Base-by-base conservation (phyloP, 768 basidiomycete species). In the Suillus cothurnatus region DNA sequence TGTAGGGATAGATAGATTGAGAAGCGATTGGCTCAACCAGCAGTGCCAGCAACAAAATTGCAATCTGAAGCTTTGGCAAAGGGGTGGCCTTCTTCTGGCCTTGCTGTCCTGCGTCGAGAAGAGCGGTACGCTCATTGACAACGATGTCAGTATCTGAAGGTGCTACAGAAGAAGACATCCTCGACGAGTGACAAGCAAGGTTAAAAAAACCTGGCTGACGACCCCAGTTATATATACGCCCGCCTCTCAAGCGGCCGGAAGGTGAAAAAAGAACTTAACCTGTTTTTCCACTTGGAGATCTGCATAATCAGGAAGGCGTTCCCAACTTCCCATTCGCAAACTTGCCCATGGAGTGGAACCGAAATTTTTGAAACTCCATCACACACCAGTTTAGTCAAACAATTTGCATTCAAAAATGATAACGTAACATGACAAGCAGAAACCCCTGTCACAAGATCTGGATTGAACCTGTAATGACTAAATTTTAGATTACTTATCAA, bases 1-100 rank as follows among this genome's bases (percentile, higher is more conserved):
- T 80, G 72, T 84, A 85, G 1, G 84, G 84, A 52, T 80, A 81
- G 49, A 86, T 86, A 34, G 78, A 82, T 38, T 78, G 76, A 1
- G 79, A 76, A 5, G 82, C 79, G 50, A 84, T 78, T 19, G 85
- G 84, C 70, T 86, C 85, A 21, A 81, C 77, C 38, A 84, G 68
- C 70, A 78, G 78, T 9, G 82, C 71, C 50, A 84, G 72, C 58
- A 86, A 66, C 58, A 86, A 70, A 28, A 84, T 71, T 3, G 68
- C 67, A 21, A 85, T 76, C 78, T 85, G 84, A 53, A 79, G 64
- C 62, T 68, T 78, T 5, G 85, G 85, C 6, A 85, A 73, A 8
- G 82, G 84, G 0, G 80, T 84, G 49, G 71, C 74, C 38, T 70
- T 72, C 65, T 64, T 77, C 26, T 38, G 28, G 11, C 68, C 66